phyloP scores from a whole-genome alignment of 495 filamentous ascomycete species.

The Lindgomyces ingoldianus region DNA sequence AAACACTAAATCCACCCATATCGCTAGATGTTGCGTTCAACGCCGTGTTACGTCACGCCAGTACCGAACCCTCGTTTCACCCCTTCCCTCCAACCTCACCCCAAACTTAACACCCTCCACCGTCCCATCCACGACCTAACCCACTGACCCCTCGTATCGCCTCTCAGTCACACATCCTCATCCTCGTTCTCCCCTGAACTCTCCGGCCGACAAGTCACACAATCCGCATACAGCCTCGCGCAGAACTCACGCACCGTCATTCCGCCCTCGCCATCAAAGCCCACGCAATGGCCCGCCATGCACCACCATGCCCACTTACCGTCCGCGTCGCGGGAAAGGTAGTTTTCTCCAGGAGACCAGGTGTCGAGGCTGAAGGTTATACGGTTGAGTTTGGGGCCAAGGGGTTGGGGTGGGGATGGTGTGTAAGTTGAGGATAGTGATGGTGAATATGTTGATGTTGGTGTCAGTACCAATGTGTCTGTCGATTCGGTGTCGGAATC shows the following conservation, averaged over 20 bases:
- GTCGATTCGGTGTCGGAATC: too few relatives aligned
- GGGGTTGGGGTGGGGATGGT: not conserved
- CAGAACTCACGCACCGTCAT: constrained; percentile 33
- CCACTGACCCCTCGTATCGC: too few relatives aligned
- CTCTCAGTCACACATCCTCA: too few relatives aligned
- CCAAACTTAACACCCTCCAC: too few relatives aligned
- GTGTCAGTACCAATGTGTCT: too few relatives aligned
- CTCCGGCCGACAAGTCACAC: constrained; percentile 25
- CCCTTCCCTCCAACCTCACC: too few relatives aligned
- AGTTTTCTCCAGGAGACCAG: constrained; percentile 30
- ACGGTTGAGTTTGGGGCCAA: constrained; percentile 21
- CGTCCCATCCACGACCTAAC: too few relatives aligned
- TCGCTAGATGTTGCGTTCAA: too few relatives aligned
- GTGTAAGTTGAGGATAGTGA: not conserved
- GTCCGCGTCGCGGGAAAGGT: constrained; percentile 13
- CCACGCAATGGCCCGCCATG: constrained; percentile 15
- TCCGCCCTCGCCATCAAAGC: not conserved
- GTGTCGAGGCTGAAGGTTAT: constrained; percentile 34
- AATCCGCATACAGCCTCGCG: constrained; percentile 28
- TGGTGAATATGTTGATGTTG: not conserved
- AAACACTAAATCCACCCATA: too few relatives aligned
- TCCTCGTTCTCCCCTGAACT: constrained; percentile 5
- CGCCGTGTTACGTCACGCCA: too few relatives aligned
- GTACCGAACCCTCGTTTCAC: too few relatives aligned
- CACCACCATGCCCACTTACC: constrained; percentile 33